Conservation (phyloP, 805 yeast species). For the Saccharomycopsis oosterbeekiorum region DNA sequence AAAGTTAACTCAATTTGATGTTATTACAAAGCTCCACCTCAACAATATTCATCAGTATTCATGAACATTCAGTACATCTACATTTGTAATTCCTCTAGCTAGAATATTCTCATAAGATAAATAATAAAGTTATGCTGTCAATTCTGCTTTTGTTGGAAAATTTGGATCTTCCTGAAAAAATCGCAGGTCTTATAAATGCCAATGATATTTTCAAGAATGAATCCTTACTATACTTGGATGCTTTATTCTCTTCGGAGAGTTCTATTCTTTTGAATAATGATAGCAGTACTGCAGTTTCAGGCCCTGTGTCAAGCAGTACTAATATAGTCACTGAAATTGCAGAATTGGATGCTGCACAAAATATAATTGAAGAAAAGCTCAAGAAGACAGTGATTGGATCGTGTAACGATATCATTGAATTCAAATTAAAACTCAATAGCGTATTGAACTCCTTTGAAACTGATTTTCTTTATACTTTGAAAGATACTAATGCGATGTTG, state of each 20-base stretch:
- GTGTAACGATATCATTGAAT: constrained; percentile 32
- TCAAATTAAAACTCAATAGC: constrained; percentile 31
- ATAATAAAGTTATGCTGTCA: neutral
- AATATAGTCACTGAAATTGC: constrained; percentile 55
- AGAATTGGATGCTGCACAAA: constrained; percentile 51
- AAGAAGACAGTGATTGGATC: constrained; percentile 29
- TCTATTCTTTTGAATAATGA: neutral
- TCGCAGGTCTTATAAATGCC: neutral
- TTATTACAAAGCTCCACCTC: neutral
- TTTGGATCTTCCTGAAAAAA: neutral
- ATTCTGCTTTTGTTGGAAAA: neutral
- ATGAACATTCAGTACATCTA: neutral
- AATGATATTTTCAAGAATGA: neutral
- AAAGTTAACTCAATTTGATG: neutral
- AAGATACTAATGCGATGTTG: neutral
- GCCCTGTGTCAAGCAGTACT: neutral
- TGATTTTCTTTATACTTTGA: constrained; percentile 22
- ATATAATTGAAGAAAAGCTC: constrained; percentile 37
- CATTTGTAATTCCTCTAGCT: neutral
- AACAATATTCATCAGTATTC: neutral
- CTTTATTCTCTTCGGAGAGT: neutral
- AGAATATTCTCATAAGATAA: neutral
- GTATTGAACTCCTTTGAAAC: constrained; percentile 26
- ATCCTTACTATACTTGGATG: constrained; percentile 1
- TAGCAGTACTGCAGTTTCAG: neutral